Evolutionary conservation across 257 asterid species (phyloP).

Genomic region (Sherardia arvensis): DNA sequence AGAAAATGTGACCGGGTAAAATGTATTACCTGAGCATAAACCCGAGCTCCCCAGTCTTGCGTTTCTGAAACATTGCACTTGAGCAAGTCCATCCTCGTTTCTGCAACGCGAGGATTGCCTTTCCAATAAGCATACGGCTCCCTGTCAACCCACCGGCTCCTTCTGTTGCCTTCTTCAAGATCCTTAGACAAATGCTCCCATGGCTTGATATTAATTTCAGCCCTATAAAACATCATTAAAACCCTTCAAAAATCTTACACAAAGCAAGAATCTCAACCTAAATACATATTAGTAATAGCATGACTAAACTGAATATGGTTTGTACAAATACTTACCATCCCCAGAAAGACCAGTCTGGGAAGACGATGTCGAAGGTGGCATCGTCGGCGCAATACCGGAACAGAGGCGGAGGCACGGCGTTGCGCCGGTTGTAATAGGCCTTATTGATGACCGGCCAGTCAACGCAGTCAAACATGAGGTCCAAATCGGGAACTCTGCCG

Average conservation of each 20-base stretch:
- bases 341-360: slow-evolving; percentile 37
- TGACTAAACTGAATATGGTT: too few relatives aligned
- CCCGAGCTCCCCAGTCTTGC: slow-evolving; percentile 83
- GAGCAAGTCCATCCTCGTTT: slow-evolving; percentile 62
- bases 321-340: slow-evolving; percentile 34
- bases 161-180: slow-evolving; percentile 2
- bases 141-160: slow-evolving; percentile 48
- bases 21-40: slow-evolving; percentile 53
- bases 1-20: neutral
- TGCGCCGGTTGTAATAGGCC: slow-evolving; percentile 1
- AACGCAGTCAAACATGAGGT: slow-evolving; percentile 33
- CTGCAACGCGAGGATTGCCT: slow-evolving; percentile 35
- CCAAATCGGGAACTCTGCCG: slow-evolving; percentile 34
- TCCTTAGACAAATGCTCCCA: slow-evolving; percentile 7
- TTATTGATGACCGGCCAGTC: slow-evolving; percentile 32
- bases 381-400: slow-evolving; percentile 29
- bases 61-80: slow-evolving; percentile 63
- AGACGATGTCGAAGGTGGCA: slow-evolving; percentile 24
- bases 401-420: slow-evolving; percentile 28
- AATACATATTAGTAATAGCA: too few relatives aligned
- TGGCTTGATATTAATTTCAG: slow-evolving; percentile 8
- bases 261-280: neutral
- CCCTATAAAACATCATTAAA: neutral
- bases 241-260: neutral
- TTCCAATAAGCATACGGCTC: slow-evolving; percentile 1